Evolutionary conservation across 352 stramenopile genomes (phyloP), one percentile per base, ranked within the genome.

Genomic region (Phytopythium kandeliae): DNA sequence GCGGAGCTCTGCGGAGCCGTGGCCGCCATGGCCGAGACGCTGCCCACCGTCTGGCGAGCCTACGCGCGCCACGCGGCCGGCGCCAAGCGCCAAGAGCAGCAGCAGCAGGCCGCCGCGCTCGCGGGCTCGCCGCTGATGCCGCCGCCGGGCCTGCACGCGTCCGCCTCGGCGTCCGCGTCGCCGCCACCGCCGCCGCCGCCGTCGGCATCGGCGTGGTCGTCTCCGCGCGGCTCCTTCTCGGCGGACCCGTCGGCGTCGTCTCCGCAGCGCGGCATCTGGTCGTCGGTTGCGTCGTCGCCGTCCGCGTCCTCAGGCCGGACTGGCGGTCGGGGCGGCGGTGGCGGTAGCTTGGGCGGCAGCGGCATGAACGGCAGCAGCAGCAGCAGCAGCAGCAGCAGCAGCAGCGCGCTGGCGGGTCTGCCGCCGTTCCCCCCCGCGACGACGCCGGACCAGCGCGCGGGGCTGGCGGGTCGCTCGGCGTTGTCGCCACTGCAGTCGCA

Each of bases 1-100:
- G 5, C 51, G 16, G 51, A 57, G 33, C 28, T 57, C 16, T 51
- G 38, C 42, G 51, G 38, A 16, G 51, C 51, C 17, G 51, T 57
- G 24, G 51, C 38, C 7, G 51, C 51, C 26, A 42, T 57, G 30
- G 40, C 51, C 3, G 51, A 57, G 40, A 57, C 51, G 17, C 28
- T 57, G 16, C 51, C 51, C 2, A 16, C 26, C 31, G 26, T 57
- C 19, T 49, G 28, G 24, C 11, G 26, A 7, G 26, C 36, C 19
- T 57, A 37, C 28, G n/a, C 1, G 1, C 26, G 21, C 19, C 41
- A 51, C 30, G 41, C 37, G 45, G 45, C 17, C 11, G 16, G 11
- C 45, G 12, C 19, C 42, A 48, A 36, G 42, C 41, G 41, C 41
- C 41, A 34, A 24, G 22, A 34, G 28, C n/a, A n/a, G n/a, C n/a